These are phyloP conservation scores for Apodospora peruviana DNA, from an alignment of 495 filamentous ascomycete genomes.

Conservation along the genomic window DNA sequence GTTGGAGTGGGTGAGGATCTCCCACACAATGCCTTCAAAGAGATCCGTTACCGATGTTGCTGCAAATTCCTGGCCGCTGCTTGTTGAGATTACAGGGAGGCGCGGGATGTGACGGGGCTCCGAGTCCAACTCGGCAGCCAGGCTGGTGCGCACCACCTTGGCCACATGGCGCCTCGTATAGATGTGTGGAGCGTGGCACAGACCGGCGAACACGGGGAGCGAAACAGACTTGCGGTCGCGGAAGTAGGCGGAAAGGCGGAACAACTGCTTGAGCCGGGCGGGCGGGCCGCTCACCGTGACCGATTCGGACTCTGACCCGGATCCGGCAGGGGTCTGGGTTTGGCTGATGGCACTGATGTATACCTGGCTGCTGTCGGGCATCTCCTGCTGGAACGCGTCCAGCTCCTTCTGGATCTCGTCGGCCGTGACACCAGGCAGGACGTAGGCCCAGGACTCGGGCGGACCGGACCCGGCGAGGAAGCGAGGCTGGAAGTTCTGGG, in stretches of 20 bases:
- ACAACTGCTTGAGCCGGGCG: slow-evolving; percentile 9
- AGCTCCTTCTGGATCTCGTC: slow-evolving; percentile 28
- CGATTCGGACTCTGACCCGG: no score
- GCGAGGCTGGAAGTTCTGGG: slow-evolving; percentile 24
- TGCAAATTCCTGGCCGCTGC: slow-evolving; percentile 15
- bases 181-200: slow-evolving; percentile 29
- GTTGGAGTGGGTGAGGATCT: slow-evolving; percentile 29
- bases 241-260: slow-evolving; percentile 6
- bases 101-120: slow-evolving; percentile 7
- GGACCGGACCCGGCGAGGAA: slow-evolving; percentile 19
- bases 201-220: slow-evolving; percentile 26
- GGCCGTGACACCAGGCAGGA: slow-evolving; percentile 36
- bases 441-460: slow-evolving; percentile 34
- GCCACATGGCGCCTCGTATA: slow-evolving; percentile 26
- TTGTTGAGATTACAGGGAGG: slow-evolving; percentile 13
- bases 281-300: slow-evolving; percentile 34
- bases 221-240: slow-evolving; percentile 44
- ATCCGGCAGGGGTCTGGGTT: no score
- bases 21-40: slow-evolving; percentile 24
- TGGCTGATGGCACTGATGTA: slow-evolving; percentile 18
- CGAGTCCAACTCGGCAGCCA: slow-evolving; percentile 7
- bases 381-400: slow-evolving; percentile 21
- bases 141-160: slow-evolving; percentile 7
- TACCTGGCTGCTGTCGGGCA: slow-evolving; percentile 7
- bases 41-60: slow-evolving; percentile 15